Base-by-base conservation (phyloP, 371 early-diverging fungal genomes). In the Rhizopus stolonifer region DNA sequence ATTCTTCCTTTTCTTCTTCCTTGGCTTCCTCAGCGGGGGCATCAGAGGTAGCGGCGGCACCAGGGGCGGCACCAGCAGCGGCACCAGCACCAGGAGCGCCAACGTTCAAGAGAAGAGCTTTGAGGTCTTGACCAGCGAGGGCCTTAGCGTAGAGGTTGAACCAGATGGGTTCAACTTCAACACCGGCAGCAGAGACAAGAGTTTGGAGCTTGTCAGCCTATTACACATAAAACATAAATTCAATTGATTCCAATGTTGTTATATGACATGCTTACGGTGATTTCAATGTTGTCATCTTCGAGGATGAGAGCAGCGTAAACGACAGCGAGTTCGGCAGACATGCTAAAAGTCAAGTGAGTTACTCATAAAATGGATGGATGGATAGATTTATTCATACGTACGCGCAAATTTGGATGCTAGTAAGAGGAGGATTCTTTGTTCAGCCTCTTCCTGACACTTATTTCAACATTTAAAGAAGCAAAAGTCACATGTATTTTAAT, bases 261-360 rank as follows among this genome's bases (percentile, higher is more conserved):
- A 2, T 33, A 21, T 39, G 18, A 32, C n/a, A 15, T 23, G 84
- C 90, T 81, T 86, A 93, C 95, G 57, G 96, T 90, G 87, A 97
- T 88, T 64, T 92, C 96, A 74, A 94, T 79, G 70, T 89, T 88
- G 77, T 94, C 98, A 82, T 97, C 98, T 79, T 92, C 85, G 67
- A 98, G 94, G 89, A 96, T 95, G 77, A 97, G 92, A 47, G 98
- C 88, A 60, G 98, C 95, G 91, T 96, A 96, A 65, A 88, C 90
- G 76, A 92, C 83, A 77, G 96, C 97, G 66, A 87, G 85, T 84
- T 96, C 95, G 72, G 86, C 70, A 72, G 78, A 78, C 78, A 78
- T 78, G 54, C 67, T 77, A 64, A 36, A 15, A 11, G n/a, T 36
- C 4, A 36, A 36, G n/a, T 36, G 5, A 36, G 15, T 36, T 5